A percentile compares a stretch with the other conserved stretches of the same genome.
phyloP scores from a whole-genome alignment of 345 rosid genomes.

The Orychophragmus violaceus region DNA sequence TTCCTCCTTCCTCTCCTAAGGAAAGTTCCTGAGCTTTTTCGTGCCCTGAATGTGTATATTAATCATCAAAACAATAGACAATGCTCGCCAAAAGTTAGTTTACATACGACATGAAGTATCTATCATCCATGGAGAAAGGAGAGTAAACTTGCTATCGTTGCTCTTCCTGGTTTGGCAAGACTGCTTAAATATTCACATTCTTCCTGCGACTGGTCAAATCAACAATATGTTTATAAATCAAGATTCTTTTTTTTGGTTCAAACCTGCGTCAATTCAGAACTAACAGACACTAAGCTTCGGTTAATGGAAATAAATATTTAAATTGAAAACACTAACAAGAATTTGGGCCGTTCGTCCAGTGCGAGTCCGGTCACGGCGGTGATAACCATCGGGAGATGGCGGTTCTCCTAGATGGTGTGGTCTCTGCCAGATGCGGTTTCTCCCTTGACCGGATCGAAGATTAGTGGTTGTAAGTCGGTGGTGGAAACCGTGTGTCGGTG shows the following conservation, averaged over 20 bases:
- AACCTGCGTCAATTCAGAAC: neutral
- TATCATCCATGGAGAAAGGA: constrained; percentile 1
- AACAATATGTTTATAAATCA: neutral
- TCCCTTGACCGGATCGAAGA: too few relatives aligned
- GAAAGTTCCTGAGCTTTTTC: constrained; percentile 94
- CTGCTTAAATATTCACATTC: constrained; percentile 81
- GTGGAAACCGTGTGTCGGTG: too few relatives aligned
- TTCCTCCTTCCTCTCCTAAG: constrained; percentile 67
- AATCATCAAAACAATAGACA: constrained; percentile 1
- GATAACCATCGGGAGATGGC: too few relatives aligned
- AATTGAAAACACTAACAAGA: constrained; percentile 58
- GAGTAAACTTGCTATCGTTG: constrained; percentile 72
- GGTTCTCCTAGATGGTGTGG: too few relatives aligned
- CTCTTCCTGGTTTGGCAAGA: constrained; percentile 85
- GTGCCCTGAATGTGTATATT: constrained; percentile 48
- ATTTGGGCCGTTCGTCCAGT: too few relatives aligned
- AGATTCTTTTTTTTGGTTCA: neutral
- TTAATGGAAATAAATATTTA: neutral
- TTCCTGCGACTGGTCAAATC: constrained; percentile 59
- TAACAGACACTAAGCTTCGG: neutral
- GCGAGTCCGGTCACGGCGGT: too few relatives aligned
- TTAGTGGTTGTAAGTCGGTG: too few relatives aligned
- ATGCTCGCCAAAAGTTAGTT: neutral
- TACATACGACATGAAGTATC: neutral
- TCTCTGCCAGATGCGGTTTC: too few relatives aligned